Percentiles rank a stretch among this genome's conserved stretches.
Evolutionary conservation across 306 rosid genomes (phyloP).

Genomic region (Trifolium pratense): DNA sequence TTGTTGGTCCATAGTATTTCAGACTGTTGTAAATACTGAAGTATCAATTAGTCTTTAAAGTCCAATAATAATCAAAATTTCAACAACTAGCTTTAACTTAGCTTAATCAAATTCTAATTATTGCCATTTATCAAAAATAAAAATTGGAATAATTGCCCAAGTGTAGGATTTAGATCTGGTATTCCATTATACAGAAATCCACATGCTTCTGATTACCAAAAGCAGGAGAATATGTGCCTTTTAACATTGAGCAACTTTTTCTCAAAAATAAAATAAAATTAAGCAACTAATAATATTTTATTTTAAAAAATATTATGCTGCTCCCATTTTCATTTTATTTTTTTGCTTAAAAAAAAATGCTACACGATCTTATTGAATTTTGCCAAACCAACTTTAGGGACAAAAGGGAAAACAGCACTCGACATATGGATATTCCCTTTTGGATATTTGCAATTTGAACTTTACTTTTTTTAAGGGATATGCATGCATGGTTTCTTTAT

Average conservation of each 20-base stretch:
- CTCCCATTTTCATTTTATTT: constrained; percentile 3
- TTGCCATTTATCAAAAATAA: constrained; percentile 33
- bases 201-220: constrained; percentile 63
- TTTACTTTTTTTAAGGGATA: too few relatives aligned
- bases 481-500: too few relatives aligned
- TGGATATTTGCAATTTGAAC: too few relatives aligned
- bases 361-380: constrained; percentile 40
- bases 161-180: constrained; percentile 58
- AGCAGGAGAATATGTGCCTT: constrained; percentile 69
- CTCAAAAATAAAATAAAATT: neutral
- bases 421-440: constrained; percentile 24
- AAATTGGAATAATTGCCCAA: constrained; percentile 12
- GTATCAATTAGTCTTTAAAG: neutral
- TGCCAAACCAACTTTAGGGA: constrained; percentile 39
- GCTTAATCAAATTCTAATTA: constrained; percentile 33
- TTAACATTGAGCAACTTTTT: constrained; percentile 30
- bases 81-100: constrained; percentile 32
- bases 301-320: neutral
- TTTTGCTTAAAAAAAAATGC: too few relatives aligned
- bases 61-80: constrained; percentile 23
- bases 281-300: constrained; percentile 21
- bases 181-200: constrained; percentile 59
- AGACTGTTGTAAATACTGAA: too few relatives aligned
- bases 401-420: constrained; percentile 35
- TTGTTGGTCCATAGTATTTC: too few relatives aligned